Evolutionary conservation across 2,329 filamentous ascomycete species (phyloP).

Genomic region (Fusarium sp.): DNA sequence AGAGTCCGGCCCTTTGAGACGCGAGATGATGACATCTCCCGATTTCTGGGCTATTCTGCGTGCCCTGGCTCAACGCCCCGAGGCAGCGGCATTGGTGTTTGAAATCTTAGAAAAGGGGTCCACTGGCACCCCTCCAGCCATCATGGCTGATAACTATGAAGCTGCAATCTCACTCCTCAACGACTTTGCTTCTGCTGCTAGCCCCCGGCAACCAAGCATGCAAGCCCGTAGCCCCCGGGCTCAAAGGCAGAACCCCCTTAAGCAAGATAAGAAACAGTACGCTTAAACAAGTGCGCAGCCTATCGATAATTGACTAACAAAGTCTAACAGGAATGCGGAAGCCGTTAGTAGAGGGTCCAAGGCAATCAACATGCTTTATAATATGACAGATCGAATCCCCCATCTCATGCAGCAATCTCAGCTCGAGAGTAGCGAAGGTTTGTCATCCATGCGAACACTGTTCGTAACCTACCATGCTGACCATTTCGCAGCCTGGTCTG

Average conservation of each 20-base stretch:
- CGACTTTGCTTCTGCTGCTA: constrained; percentile 87
- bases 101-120: constrained; percentile 86
- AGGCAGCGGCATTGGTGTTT: constrained; percentile 83
- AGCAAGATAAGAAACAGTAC: constrained; percentile 48
- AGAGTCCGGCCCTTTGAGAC: constrained; percentile 80
- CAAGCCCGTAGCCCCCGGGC: constrained; percentile 71
- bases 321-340: constrained; percentile 53
- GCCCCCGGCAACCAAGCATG: constrained; percentile 76
- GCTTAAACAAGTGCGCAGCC: not conserved
- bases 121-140: constrained; percentile 79
- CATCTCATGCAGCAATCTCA: constrained; percentile 93
- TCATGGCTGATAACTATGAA: constrained; percentile 97
- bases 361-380: constrained; percentile 84
- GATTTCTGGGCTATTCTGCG: constrained; percentile 97
- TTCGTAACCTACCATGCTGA: constrained; percentile 22
- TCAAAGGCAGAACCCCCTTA: constrained; percentile 50
- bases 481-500: constrained; percentile 81
- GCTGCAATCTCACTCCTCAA: constrained; percentile 86
- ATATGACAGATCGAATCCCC: constrained; percentile 84
- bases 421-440: constrained; percentile 86
- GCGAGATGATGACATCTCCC: constrained; percentile 94
- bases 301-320: not conserved
- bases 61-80: constrained; percentile 75
- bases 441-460: constrained; percentile 33
- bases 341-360: constrained; percentile 82